Evolutionary conservation across 805 yeast species (phyloP), one percentile per base, ranked within the genome.

Genomic region (Wickerhamomyces tratensis): DNA sequence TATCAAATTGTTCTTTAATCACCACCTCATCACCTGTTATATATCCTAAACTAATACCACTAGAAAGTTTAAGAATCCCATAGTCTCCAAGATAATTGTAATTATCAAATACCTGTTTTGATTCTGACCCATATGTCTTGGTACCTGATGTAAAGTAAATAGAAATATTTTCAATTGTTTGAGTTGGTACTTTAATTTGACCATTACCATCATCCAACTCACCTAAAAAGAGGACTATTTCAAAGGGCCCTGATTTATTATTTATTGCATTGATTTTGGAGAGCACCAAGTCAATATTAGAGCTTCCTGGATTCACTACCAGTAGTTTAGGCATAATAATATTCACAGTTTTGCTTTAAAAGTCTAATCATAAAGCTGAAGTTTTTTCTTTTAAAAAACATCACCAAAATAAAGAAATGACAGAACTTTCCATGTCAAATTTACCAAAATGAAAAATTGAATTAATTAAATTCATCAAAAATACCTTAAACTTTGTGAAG

Each of bases 241-340:
- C 80, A 51, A 82, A 82, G 0, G 87, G 87, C 0, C 88, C 88
- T 37, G 77, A 78, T 49, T 76, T 80, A 25, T 54, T 44, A 50
- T 79, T 64, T 40, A 81, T 67, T 1, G 63, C 46, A 50, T 76
- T 72, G 5, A 78, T 68, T 45, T 72, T 74, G 0, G 68, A 65
- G 7, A 80, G 47, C 6, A 62, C 56, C 3, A 49, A 43, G 7
- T 59, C 54, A 2, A 61, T 14, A 33, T 46, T 47, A 7, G 47
- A 12, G 7, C 25, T 25, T 1, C 43, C 43, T 10, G 43, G 43
- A 37, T 41, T 33, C 1, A 35, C 33, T 13, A 41, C 39, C 34
- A 31, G 34, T 12, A 31, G 13, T 12, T 31, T 31, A 31, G n/a
- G n/a, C 34, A 31, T 31, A 8, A 12, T 12, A 8, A 31, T 11